These are phyloP conservation scores for Passalora sequoiae DNA, from an alignment of 2,329 filamentous ascomycete genomes.

Conservation along the genomic window DNA sequence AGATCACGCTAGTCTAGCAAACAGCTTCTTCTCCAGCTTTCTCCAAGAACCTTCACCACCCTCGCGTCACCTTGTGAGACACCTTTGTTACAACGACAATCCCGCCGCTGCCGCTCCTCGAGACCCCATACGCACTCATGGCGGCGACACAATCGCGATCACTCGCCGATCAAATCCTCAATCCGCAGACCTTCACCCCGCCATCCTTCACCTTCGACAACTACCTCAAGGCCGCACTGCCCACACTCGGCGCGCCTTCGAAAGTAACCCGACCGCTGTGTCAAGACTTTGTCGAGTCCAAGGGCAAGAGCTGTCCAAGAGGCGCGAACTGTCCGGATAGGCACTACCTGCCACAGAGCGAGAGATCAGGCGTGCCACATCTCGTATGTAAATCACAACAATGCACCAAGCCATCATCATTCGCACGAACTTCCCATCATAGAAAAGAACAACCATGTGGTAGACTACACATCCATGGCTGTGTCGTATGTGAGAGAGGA, in stretches of 20 bases:
- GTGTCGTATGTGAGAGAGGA: not conserved
- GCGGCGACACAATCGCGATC: constrained; percentile 14
- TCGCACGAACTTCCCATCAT: not conserved
- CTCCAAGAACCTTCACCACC: not conserved
- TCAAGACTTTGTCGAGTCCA: constrained; percentile 76
- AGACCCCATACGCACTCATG: too few species aligned
- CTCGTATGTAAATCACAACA: constrained; percentile 78
- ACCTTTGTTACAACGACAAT: too few species aligned
- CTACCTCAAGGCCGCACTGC: constrained; percentile 29
- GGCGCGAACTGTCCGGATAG: constrained; percentile 81
- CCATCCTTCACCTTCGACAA: constrained; percentile 33
- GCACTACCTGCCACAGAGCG: constrained; percentile 55
- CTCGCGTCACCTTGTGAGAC: not conserved
- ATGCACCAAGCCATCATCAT: not conserved
- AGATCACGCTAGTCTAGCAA: too few species aligned
- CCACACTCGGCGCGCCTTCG: constrained; percentile 32
- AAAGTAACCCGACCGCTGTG: constrained; percentile 59
- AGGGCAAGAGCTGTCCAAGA: constrained; percentile 72
- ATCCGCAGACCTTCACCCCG: constrained; percentile 27
- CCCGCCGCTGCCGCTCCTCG: too few species aligned
- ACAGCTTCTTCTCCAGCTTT: too few species aligned
- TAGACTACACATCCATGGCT: too few species aligned
- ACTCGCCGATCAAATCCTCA: constrained; percentile 29
- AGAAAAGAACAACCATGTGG: too few species aligned
- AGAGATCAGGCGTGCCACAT: constrained; percentile 31